These are phyloP conservation scores for Prunus mume DNA, from an alignment of 306 rosid species.

Conservation along the genomic window DNA sequence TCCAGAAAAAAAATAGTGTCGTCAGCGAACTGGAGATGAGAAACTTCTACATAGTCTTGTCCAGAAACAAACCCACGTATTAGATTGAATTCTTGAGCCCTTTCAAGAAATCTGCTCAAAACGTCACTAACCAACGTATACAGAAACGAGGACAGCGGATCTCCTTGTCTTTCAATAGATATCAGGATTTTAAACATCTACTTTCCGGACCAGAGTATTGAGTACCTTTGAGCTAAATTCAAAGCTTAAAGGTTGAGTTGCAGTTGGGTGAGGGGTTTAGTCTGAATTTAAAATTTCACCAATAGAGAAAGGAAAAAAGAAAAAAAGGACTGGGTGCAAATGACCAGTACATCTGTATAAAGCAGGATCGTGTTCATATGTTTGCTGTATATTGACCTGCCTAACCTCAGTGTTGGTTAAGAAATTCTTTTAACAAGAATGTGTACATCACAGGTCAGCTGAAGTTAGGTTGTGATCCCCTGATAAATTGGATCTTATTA, in stretches of 20 bases:
- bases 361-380: neutral
- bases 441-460: neutral
- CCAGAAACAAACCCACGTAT: too few species aligned
- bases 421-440: neutral
- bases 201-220: neutral
- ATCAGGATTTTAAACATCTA: neutral
- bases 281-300: neutral
- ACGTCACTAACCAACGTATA: too few species aligned
- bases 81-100: too few species aligned
- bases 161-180: neutral
- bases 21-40: too few species aligned
- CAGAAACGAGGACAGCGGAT: too few species aligned
- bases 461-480: neutral
- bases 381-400: neutral
- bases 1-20: too few species aligned
- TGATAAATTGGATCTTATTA: neutral
- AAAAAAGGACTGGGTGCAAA: neutral
- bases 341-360: neutral
- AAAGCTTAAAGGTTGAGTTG: neutral
- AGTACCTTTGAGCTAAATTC: neutral
- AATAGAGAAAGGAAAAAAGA: neutral
- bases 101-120: too few species aligned
- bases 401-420: neutral
- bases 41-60: too few species aligned
- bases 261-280: neutral